A percentile compares a stretch with the other conserved stretches of the same genome.
phyloP scores from a whole-genome alignment of 345 rosid species.

The Linum tenue region DNA sequence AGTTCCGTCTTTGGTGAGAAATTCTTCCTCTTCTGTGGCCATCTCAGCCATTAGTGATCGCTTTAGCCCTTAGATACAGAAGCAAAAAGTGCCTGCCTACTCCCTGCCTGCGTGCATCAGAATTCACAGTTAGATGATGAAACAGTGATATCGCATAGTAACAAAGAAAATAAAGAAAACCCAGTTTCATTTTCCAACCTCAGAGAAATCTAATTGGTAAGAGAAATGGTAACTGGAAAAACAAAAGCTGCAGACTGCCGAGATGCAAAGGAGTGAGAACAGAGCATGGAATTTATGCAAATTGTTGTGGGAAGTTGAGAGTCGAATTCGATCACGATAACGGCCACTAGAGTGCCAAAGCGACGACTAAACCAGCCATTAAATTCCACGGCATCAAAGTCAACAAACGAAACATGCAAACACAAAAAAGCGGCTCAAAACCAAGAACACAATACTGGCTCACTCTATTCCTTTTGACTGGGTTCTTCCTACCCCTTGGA shows the following conservation, averaged over 20 bases:
- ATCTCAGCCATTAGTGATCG: neutral
- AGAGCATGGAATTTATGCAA: neutral
- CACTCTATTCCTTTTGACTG: too few relatives aligned
- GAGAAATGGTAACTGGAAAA: neutral
- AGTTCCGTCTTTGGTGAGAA: slow-evolving; percentile 59
- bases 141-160: neutral
- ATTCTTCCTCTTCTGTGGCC: slow-evolving; percentile 35
- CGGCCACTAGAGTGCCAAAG: neutral
- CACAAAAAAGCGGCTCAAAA: too few relatives aligned
- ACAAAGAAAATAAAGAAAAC: neutral
- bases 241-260: too few relatives aligned
- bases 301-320: neutral
- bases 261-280: neutral
- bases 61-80: too few relatives aligned
- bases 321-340: neutral
- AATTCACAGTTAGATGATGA: neutral
- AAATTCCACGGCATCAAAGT: too few relatives aligned
- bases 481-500: too few relatives aligned
- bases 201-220: neutral
- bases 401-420: too few relatives aligned
- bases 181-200: neutral
- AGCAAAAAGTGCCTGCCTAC: too few relatives aligned
- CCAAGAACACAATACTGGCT: too few relatives aligned
- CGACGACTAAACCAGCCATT: neutral
- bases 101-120: neutral